These are phyloP conservation scores for Phytophthora rubi DNA, from an alignment of 352 stramenopile species.

Conservation along the genomic window DNA sequence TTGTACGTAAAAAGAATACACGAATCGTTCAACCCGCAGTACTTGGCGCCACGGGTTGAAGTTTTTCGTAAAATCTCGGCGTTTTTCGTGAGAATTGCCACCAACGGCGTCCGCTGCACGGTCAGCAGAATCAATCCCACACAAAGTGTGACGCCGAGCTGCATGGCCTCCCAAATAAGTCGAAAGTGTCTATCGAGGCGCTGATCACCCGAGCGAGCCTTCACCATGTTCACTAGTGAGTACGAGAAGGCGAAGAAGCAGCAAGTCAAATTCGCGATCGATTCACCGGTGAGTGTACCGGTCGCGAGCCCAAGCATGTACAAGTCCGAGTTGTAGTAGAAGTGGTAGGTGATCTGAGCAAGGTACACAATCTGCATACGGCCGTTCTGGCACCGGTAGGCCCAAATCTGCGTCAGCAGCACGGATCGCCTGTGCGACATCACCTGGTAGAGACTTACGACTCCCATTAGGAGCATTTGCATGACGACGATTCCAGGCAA, in stretches of 20 bases:
- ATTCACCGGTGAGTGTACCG: conserved; percentile 22
- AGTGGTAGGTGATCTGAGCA: conserved; percentile 27
- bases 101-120: conserved; percentile 9
- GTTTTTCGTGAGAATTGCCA: conserved; percentile 11
- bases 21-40: conserved; percentile 29
- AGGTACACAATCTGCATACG: conserved; percentile 30
- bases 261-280: conserved; percentile 28
- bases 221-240: conserved; percentile 20
- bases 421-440: conserved; percentile 26
- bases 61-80: conserved; percentile 29
- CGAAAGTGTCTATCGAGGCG: conserved; percentile 24
- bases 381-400: conserved; percentile 32
- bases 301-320: conserved; percentile 31
- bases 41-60: conserved; percentile 9
- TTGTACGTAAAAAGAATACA: conserved; percentile 30
- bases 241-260: conserved; percentile 29
- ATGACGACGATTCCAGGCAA: conserved; percentile 16
- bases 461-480: conserved; percentile 22
- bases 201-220: conserved; percentile 25
- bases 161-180: conserved; percentile 21
- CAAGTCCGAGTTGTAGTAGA: conserved; percentile 25
- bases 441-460: conserved; percentile 21
- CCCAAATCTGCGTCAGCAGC: conserved; percentile 35
- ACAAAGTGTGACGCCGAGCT: conserved; percentile 3
- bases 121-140: conserved; percentile 10